phyloP scores from a whole-genome alignment of 495 filamentous ascomycete genomes.

The Podospora pseudocomata region DNA sequence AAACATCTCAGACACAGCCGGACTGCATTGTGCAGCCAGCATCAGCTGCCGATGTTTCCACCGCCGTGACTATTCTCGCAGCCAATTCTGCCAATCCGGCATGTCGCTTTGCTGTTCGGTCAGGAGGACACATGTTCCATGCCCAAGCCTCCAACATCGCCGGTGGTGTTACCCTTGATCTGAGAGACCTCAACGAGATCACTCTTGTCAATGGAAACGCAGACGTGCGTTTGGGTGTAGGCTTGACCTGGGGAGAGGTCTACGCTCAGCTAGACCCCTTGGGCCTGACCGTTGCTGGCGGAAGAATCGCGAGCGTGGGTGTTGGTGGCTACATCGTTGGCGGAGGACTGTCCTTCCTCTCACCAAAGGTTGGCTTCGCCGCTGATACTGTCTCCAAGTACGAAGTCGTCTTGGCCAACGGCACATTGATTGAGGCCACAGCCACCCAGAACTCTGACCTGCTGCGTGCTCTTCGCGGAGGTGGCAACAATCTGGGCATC shows the following conservation, averaged over 20 bases:
- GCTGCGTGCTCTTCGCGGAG: slow-evolving; percentile 51
- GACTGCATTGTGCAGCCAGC: neutral
- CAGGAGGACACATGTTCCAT: neutral
- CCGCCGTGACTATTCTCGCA: neutral
- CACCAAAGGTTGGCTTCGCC: slow-evolving; percentile 38
- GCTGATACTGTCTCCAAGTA: slow-evolving; percentile 45
- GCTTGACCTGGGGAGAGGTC: slow-evolving; percentile 30
- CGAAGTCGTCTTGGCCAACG: slow-evolving; percentile 47
- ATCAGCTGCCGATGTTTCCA: neutral
- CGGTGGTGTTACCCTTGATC: slow-evolving; percentile 1
- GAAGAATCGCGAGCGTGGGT: slow-evolving; percentile 40
- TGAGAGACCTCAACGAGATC: neutral
- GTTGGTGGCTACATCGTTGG: slow-evolving; percentile 52
- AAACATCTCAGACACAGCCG: neutral
- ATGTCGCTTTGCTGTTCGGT: neutral
- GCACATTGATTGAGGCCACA: slow-evolving; percentile 44
- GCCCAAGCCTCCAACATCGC: neutral
- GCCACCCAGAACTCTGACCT: slow-evolving; percentile 41
- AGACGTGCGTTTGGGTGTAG: neutral
- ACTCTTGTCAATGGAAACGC: neutral
- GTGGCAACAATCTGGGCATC: slow-evolving; percentile 51
- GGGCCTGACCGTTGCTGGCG: slow-evolving; percentile 35
- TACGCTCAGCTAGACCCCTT: slow-evolving; percentile 43
- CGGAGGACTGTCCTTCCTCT: slow-evolving; percentile 47
- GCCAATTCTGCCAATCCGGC: neutral